Evolutionary conservation across 2,329 filamentous ascomycete genomes (phyloP).

Genomic region (Cadophora gregata): DNA sequence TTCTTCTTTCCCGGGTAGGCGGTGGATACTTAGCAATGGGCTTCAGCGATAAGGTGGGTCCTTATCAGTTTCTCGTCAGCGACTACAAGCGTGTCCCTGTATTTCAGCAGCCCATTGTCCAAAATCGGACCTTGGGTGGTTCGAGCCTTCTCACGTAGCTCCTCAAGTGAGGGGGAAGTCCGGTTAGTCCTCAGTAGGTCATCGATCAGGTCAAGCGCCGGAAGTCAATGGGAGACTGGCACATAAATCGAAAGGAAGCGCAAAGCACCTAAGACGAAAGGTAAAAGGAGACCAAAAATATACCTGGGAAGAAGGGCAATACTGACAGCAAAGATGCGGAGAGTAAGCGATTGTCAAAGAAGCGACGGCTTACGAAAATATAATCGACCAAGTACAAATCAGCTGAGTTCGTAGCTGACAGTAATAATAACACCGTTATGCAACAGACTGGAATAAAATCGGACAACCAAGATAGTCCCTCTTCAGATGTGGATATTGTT

Average conservation of each 20-base stretch:
- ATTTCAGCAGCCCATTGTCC: too few relatives aligned
- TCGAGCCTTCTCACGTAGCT: too few relatives aligned
- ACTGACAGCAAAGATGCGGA: constrained; percentile 39
- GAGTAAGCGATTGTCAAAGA: constrained; percentile 45
- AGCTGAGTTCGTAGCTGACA: constrained; percentile 45
- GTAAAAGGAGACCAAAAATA: constrained; percentile 45
- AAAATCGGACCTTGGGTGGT: too few relatives aligned
- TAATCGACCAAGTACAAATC: constrained; percentile 43
- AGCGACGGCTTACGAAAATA: constrained; percentile 44
- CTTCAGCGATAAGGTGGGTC: too few relatives aligned
- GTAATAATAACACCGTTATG: constrained; percentile 41
- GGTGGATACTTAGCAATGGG: too few relatives aligned
- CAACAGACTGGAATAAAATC: background rate
- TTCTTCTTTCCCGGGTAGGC: too few relatives aligned
- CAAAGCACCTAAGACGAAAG: constrained; percentile 52
- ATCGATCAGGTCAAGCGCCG: too few relatives aligned
- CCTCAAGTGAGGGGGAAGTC: too few relatives aligned
- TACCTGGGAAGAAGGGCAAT: constrained; percentile 35
- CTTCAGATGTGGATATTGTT: background rate
- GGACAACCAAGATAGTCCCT: background rate
- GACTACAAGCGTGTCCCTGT: too few relatives aligned
- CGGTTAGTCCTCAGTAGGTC: too few relatives aligned
- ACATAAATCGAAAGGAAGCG: constrained; percentile 82
- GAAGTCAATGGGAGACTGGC: too few relatives aligned
- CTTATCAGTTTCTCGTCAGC: too few relatives aligned